A percentile compares a stretch with the other conserved stretches of the same genome.
Conservation (phyloP, 2,329 filamentous ascomycete species). For the Paraphoma sp. region DNA sequence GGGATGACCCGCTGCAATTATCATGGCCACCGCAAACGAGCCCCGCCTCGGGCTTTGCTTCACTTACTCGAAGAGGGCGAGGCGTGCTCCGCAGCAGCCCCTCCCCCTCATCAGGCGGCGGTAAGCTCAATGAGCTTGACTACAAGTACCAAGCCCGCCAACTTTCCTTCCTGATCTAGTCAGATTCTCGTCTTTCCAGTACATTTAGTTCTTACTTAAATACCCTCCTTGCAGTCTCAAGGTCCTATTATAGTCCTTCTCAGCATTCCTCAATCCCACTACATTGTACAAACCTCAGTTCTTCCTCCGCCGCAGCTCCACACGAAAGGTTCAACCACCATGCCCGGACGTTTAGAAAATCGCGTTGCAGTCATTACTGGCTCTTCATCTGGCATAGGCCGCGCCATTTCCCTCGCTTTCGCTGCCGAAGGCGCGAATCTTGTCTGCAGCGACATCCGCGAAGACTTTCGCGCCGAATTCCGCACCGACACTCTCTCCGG, state of each 20-base stretch:
- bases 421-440: slow-evolving; percentile 40
- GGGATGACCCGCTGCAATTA: too few species aligned
- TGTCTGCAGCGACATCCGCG: slow-evolving; percentile 39
- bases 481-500: slow-evolving; percentile 18
- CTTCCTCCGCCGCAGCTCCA: too few species aligned
- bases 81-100: slow-evolving; percentile 10
- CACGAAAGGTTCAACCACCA: slow-evolving; percentile 1
- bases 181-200: neutral
- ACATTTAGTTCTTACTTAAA: neutral
- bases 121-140: neutral
- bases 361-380: slow-evolving; percentile 46
- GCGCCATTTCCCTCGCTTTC: slow-evolving; percentile 41
- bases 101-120: slow-evolving; percentile 9
- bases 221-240: too few species aligned
- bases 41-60: neutral
- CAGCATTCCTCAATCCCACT: neutral
- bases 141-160: neutral
- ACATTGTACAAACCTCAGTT: neutral
- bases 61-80: slow-evolving; percentile 8
- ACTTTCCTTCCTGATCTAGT: neutral
- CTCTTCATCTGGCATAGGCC: slow-evolving; percentile 42
- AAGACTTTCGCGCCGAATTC: slow-evolving; percentile 20
- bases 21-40: too few species aligned
- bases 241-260: too few species aligned
- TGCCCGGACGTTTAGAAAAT: slow-evolving; percentile 32